Percentiles rank a stretch among this genome's conserved stretches.
Evolutionary conservation across 2,329 filamentous ascomycete species (phyloP).

Genomic region (Myriosclerotinia scirpicola): DNA sequence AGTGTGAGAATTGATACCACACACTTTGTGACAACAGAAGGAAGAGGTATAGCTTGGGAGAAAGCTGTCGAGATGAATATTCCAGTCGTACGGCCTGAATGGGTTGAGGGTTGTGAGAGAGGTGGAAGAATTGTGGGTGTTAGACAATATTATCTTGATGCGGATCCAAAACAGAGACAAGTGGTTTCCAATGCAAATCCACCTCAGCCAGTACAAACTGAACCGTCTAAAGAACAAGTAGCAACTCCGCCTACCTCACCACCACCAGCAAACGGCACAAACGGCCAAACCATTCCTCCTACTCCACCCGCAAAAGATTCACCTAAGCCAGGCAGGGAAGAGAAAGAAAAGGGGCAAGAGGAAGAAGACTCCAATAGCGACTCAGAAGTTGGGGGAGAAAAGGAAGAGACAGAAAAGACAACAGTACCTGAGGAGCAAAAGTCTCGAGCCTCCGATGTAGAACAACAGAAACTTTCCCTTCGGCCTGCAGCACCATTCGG

Average conservation of each 20-base stretch:
- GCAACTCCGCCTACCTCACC: slow-evolving; percentile 29
- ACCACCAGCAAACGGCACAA: slow-evolving; percentile 33
- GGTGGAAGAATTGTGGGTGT: slow-evolving; percentile 92
- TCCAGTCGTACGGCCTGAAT: slow-evolving; percentile 92
- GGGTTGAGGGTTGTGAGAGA: slow-evolving; percentile 94
- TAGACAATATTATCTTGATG: slow-evolving; percentile 93
- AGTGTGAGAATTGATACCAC: slow-evolving; percentile 94
- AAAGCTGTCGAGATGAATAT: slow-evolving; percentile 98
- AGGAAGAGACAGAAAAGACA: slow-evolving; percentile 40
- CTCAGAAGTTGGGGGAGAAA: slow-evolving; percentile 35
- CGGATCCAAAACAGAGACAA: slow-evolving; percentile 51
- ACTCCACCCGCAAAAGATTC: slow-evolving; percentile 39
- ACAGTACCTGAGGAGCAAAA: slow-evolving; percentile 54
- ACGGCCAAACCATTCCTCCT: slow-evolving; percentile 34
- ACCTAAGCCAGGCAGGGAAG: slow-evolving; percentile 31
- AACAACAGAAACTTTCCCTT: slow-evolving; percentile 54
- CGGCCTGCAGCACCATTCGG: slow-evolving; percentile 43
- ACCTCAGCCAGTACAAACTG: slow-evolving; percentile 27
- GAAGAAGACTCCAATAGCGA: slow-evolving; percentile 28
- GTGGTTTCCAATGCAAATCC: slow-evolving; percentile 30
- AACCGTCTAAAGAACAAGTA: slow-evolving; percentile 29
- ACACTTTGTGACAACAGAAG: slow-evolving; percentile 96
- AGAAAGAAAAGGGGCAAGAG: slow-evolving; percentile 34
- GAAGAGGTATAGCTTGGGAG: slow-evolving; percentile 86
- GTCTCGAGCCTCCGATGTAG: slow-evolving; percentile 54